Percentiles rank a stretch among this genome's conserved stretches.
phyloP scores from a whole-genome alignment of 257 asterid species.

The Plantago elongata region DNA sequence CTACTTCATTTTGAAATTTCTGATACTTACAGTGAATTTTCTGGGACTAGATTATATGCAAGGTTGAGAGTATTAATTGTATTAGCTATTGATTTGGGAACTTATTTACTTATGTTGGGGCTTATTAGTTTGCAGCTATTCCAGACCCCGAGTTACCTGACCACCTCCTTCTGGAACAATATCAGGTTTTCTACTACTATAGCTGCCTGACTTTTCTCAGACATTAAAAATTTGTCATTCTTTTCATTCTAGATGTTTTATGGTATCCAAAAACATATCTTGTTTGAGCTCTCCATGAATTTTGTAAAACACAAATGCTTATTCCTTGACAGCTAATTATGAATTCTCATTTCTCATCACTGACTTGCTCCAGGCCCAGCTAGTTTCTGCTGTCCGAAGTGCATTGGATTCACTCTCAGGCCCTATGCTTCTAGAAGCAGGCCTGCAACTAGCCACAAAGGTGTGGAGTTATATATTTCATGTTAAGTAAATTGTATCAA shows the following conservation, averaged over 20 bases:
- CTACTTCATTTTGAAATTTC: slow-evolving; percentile 6
- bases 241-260: slow-evolving; percentile 6
- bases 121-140: slow-evolving; percentile 64
- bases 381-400: slow-evolving; percentile 95
- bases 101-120: background rate
- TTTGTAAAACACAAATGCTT: slow-evolving; percentile 10
- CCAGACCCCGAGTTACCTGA: slow-evolving; percentile 96
- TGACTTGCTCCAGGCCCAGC: slow-evolving; percentile 63
- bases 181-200: slow-evolving; percentile 57
- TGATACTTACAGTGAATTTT: slow-evolving; percentile 11
- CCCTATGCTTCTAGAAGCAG: slow-evolving; percentile 90
- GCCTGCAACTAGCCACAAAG: slow-evolving; percentile 93
- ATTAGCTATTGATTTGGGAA: too few relatives aligned
- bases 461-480: slow-evolving; percentile 31
- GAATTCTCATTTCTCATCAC: slow-evolving; percentile 5
- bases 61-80: background rate
- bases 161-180: slow-evolving; percentile 91
- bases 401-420: slow-evolving; percentile 76
- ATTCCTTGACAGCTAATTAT: slow-evolving; percentile 15
- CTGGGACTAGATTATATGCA: slow-evolving; percentile 7
- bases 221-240: slow-evolving; percentile 13
- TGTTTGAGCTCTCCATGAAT: slow-evolving; percentile 11
- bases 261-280: slow-evolving; percentile 11
- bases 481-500: slow-evolving; percentile 15
- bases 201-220: slow-evolving; percentile 15